phyloP scores from a whole-genome alignment of 176 grass and related monocot genomes.

The Coix lacrymajobi region DNA sequence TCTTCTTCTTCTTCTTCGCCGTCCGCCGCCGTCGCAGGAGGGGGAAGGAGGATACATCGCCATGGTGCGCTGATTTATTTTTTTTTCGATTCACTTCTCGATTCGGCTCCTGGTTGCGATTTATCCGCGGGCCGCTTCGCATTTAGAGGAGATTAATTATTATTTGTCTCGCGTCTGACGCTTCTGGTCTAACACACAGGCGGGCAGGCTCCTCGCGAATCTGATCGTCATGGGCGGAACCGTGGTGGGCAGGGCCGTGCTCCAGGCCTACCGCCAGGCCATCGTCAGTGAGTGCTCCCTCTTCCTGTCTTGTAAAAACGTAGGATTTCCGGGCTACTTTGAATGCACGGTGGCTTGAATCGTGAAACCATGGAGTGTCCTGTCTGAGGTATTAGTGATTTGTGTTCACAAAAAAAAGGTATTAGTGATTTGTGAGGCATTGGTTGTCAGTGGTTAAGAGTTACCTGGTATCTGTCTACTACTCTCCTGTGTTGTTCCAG shows the following conservation, averaged over 20 bases:
- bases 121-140: background rate
- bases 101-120: background rate
- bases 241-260: constrained; percentile 59
- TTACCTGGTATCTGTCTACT: no score
- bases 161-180: background rate
- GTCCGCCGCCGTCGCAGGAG: background rate
- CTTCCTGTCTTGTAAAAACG: background rate
- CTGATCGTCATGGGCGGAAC: constrained; percentile 58
- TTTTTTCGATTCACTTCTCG: background rate
- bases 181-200: constrained; percentile 25
- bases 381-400: no score
- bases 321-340: background rate
- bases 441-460: background rate
- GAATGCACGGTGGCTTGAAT: background rate
- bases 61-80: constrained; percentile 18
- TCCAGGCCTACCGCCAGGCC: constrained; percentile 78
- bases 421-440: background rate
- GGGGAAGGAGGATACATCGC: background rate
- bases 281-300: constrained; percentile 57
- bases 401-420: no score
- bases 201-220: constrained; percentile 64
- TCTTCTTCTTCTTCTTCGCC: no score
- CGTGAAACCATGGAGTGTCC: background rate
- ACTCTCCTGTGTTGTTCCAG: background rate
- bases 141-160: background rate